Evolutionary conservation across 768 basidiomycete genomes (phyloP), one percentile per base, ranked within the genome.

Genomic region (Boletus sp.): DNA sequence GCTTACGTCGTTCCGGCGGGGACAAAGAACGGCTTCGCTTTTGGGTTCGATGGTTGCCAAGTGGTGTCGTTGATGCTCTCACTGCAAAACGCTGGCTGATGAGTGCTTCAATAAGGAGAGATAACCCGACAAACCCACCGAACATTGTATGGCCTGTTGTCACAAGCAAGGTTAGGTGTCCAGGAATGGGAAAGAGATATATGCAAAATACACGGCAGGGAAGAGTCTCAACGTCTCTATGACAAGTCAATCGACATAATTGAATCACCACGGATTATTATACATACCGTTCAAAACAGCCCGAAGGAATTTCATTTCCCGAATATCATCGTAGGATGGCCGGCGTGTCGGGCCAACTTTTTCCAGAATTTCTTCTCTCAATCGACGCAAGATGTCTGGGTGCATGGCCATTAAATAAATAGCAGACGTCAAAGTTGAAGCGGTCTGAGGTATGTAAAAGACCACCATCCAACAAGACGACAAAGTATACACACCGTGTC

Each of bases 371-470:
- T 83, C 81, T 45, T 73, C 66, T 7, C 79, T 75, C n/a, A 81
- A 63, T 5, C 71, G 67, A 15, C 28, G 50, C 20, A 78, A 60
- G n/a, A 80, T 68, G 0, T 72, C 57, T 4, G 80, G 80, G 60
- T 83, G 72, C 64, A 75, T 70, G 20, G 79, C 69, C 37, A 84
- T 73, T 59, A 77, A 68, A 65, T 83, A 83, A 2, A 78, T 61
- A 3, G 71, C 70, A 52, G 75, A 80, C 3, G 75, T 81, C 47
- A 83, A 64, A 1, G 73, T 74, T 30, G 72, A 72, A 8, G 79
- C 76, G 20, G 78, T 80, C 80, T 79, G 30, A 9, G 7, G 32
- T 47, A n/a, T 6, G 46, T 61, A 42, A 53, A 49, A 37, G n/a
- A 24, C 28, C 30, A 18, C 20, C 17, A 32, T 5, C n/a, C 28